A percentile compares a stretch with the other conserved stretches of the same genome.
Conservation (phyloP, 2,329 filamentous ascomycete species). For the Chrysosporium queenslandicum region DNA sequence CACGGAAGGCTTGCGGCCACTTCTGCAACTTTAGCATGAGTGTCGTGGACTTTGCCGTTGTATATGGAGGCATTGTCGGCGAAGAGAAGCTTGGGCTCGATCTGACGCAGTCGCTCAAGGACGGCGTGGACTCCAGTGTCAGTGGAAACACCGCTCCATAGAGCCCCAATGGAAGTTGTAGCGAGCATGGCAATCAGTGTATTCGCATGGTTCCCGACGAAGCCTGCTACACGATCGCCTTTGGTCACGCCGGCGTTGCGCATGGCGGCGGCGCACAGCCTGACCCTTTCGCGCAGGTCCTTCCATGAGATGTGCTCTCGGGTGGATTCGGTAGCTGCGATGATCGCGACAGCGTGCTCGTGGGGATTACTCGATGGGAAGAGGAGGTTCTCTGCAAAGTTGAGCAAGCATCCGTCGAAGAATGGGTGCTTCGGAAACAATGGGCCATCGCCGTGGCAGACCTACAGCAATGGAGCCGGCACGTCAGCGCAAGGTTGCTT, state of each 20-base stretch:
- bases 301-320: conserved; percentile 64
- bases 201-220: conserved; percentile 81
- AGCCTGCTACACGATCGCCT: conserved; percentile 57
- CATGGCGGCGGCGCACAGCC: conserved; percentile 61
- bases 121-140: conserved; percentile 89
- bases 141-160: conserved; percentile 89
- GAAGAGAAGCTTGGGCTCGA: conserved; percentile 71
- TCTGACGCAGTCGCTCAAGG: conserved; percentile 74
- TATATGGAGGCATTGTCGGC: conserved; percentile 82
- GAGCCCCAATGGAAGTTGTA: conserved; percentile 67
- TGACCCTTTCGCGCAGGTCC: conserved; percentile 67
- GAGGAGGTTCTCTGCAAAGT: conserved; percentile 91
- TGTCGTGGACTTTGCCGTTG: conserved; percentile 82
- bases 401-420: conserved; percentile 68
- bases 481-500: not conserved
- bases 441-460: conserved; percentile 54
- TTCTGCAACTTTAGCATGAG: conserved; percentile 65
- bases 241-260: conserved; percentile 53
- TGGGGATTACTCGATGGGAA: conserved; percentile 55
- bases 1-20: conserved; percentile 59
- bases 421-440: conserved; percentile 85
- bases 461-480: conserved; percentile 39
- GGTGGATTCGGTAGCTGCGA: conserved; percentile 67
- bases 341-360: conserved; percentile 57
- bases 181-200: conserved; percentile 82